These are phyloP conservation scores for Drechslerella coelobrocha DNA, from an alignment of 2,329 filamentous ascomycete species.

Conservation along the genomic window DNA sequence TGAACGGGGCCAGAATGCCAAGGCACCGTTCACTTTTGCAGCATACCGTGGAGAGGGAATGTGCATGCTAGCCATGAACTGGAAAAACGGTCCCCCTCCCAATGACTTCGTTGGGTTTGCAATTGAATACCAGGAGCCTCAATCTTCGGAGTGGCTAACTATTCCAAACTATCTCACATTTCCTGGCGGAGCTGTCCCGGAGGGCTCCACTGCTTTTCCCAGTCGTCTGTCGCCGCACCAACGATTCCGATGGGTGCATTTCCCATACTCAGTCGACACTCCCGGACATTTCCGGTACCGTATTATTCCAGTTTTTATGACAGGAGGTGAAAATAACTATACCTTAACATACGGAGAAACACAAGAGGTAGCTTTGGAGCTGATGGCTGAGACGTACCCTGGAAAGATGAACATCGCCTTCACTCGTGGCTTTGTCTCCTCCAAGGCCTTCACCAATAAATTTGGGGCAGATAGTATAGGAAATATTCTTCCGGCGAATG, in stretches of 20 bases:
- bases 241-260: conserved; percentile 53
- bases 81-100: too few relatives aligned
- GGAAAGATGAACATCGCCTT: conserved; percentile 53
- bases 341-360: conserved; percentile 51
- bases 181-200: too few relatives aligned
- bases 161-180: too few relatives aligned
- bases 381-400: conserved; percentile 52
- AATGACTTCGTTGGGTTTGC: too few relatives aligned
- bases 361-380: conserved; percentile 52
- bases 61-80: too few relatives aligned
- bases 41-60: too few relatives aligned
- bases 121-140: too few relatives aligned
- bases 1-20: too few relatives aligned
- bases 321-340: conserved; percentile 19
- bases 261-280: conserved; percentile 47
- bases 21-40: too few relatives aligned
- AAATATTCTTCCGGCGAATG: conserved; percentile 51
- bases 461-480: conserved; percentile 41
- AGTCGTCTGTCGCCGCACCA: conserved; percentile 53
- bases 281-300: conserved; percentile 52
- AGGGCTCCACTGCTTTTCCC: conserved; percentile 49
- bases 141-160: too few relatives aligned
- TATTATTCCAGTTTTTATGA: conserved; percentile 52
- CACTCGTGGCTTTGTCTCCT: conserved; percentile 53
- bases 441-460: conserved; percentile 51